Evolutionary conservation across 352 stramenopile species (phyloP), one percentile per base, ranked within the genome.

Genomic region (Phytophthora fragariae): DNA sequence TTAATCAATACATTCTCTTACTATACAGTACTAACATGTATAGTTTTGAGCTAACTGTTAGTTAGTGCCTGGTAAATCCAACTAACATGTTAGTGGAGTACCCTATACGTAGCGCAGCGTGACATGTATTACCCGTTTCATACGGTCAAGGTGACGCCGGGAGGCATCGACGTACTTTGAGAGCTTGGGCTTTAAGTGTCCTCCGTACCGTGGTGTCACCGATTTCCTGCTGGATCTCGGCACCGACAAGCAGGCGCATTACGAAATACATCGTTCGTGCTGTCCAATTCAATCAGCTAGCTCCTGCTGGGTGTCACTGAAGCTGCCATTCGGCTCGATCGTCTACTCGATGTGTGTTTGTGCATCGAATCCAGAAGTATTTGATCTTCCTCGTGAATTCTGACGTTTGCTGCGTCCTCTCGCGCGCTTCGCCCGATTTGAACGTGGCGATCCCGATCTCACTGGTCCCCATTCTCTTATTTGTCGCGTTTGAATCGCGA

Each of bases 191-290:
- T 91, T 89, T 52, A 65, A 70, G 15, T 89, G 81, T 64, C 81
- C 83, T 37, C 73, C 76, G 2, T 62, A 62, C 31, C 91, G 89
- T 61, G 94, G 98, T 65, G 72, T 93, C 3, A 93, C 93, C 11
- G 94, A 99, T 74, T 98, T 97, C 72, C 73, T 99, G 55, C 69
- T 98, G 44, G 87, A 89, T 35, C 37, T 90, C 5, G 77, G 75
- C 9, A 89, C 83, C 0, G 50, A 76, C 35, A 77, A 86, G 63
- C 80, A 87, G 66, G 14, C 24, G 5, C 65, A 73, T 17, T 86
- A 86, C 57, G 66, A 85, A 44, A 57, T 76, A 19, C 49, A 19
- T 56, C n/a, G 12, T 56, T 35, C 21, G 49, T 56, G n/a, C 49
- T 56, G 49, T 56, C 49, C 49, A 56, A 35, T 31, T 31, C 49